Base-by-base conservation (phyloP, 768 basidiomycete species). In the Lentinula boryana region DNA sequence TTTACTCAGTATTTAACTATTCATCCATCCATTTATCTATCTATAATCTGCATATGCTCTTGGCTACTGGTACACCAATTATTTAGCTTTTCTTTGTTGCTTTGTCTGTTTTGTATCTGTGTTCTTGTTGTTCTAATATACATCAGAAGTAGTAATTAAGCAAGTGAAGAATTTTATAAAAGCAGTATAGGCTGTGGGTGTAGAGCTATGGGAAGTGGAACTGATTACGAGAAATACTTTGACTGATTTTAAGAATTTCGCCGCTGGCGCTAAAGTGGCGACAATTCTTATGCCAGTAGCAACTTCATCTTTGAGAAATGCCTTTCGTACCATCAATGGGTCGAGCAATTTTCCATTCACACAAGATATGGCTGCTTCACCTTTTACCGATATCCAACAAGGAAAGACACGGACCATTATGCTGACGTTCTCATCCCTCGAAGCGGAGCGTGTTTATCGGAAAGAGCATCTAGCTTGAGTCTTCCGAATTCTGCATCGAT, bases 401-500 rank as follows among this genome's bases (percentile, higher is more conserved):
- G 55, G 55, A 40, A 56, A 56, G 40, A 56, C 55, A 41, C 55
- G 56, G 21, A 71, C 73, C n/a, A 55, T 58, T 10, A 73, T 71
- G 6, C 78, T 75, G 0, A 69, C 66, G 1, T 78, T 79, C 60
- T 23, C 64, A 7, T 68, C 70, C 38, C 72, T 74, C 62, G 48
- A 68, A 5, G 72, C 78, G 60, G 75, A 80, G 63, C 69, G 79
- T 38, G 76, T 73, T 50, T 80, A 69, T 50, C 63, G 77, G 52
- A 80, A 79, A 66, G 77, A 77, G 65, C 69, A 78, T 27, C 72
- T 80, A 51, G 79, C 79, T 7, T 77, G 78, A 64, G 77, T 78
- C 1, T 76, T 76, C 67, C 70, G 79, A 41, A 77, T 80, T 55
- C 78, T 80, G 62, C 78, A 76, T 79, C 53, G 53, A 68, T 23